Percentiles rank a stretch among this genome's conserved stretches.
Evolutionary conservation across 768 basidiomycete species (phyloP).

Genomic region (Sistotremastrum suecicum): DNA sequence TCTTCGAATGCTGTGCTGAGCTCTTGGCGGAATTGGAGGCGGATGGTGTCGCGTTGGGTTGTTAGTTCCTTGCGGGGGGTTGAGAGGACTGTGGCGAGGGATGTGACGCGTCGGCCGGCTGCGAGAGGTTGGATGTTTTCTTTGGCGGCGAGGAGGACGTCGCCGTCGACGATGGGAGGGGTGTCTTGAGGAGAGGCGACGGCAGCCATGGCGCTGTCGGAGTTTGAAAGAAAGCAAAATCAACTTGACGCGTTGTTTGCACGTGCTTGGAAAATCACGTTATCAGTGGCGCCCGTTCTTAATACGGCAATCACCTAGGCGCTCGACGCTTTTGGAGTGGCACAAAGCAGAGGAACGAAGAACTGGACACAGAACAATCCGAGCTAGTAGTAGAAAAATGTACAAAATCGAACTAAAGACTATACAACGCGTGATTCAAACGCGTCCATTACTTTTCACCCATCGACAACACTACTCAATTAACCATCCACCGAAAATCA

Average conservation of each 20-base stretch:
- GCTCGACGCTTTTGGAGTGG: no score
- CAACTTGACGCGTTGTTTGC: slow-evolving; percentile 6
- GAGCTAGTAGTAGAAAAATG: no score
- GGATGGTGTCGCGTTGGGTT: slow-evolving; percentile 13
- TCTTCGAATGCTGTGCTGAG: slow-evolving; percentile 40
- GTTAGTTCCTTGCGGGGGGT: slow-evolving; percentile 5
- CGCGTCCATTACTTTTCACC: background rate
- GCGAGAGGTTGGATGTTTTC: slow-evolving; percentile 80
- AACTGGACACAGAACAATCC: no score
- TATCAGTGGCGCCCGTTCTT: background rate
- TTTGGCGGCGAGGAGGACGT: slow-evolving; percentile 70
- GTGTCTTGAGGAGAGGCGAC: slow-evolving; percentile 8
- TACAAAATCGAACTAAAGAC: no score
- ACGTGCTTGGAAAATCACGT: background rate
- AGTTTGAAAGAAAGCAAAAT: slow-evolving; percentile 24
- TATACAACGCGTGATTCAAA: background rate
- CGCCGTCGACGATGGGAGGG: slow-evolving; percentile 56
- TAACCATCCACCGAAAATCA: no score
- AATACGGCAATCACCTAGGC: no score
- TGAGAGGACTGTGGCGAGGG: slow-evolving; percentile 51
- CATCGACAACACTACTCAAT: no score
- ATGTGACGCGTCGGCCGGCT: slow-evolving; percentile 63
- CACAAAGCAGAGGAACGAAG: no score
- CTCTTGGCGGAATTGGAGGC: slow-evolving; percentile 31
- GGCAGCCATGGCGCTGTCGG: slow-evolving; percentile 36